Evolutionary conservation across 164 flowering plant genomes (phyloP), one percentile per base, ranked within the genome.

Genomic region (Houttuynia cordata): DNA sequence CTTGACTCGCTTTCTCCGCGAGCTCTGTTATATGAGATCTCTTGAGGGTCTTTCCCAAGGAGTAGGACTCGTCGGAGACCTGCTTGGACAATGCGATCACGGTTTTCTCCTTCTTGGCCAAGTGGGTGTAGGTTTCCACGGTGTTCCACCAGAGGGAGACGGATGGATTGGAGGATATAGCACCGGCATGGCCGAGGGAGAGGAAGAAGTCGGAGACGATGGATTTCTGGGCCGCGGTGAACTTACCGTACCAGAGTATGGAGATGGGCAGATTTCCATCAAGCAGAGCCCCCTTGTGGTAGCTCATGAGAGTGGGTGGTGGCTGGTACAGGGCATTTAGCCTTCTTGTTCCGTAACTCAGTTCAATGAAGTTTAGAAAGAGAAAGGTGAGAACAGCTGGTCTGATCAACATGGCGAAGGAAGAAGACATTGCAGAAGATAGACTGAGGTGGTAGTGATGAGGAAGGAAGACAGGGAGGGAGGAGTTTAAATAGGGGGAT

Each of bases 251-350:
- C 81, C 81, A 81, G 8, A 77, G 51, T 51, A 81, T 51, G 17
- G 70, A 64, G 6, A 81, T 65, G 1, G 71, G 67, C 47, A 79
- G 61, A 24, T 79, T 40, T 49, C 83, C 85, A 51, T 69, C 64
- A 59, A 81, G 79, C n/a, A 81, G 57, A 7, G 58, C 59, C 7
- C 85, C 85, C 0, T 69, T 72, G 57, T 81, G 83, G 76, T 79
- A 79, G 12, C 62, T 61, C 9, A 80, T 30, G 50, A 74, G 39
- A 58, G 66, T 62, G n/a, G 78, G 67, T 24, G 79, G 78, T 14
- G 77, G 75, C 53, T 72, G 62, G 51, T 67, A 73, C 62, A 12
- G 62, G n/a, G n/a, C n/a, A n/a, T n/a, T 58, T 10, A 74, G 74
- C 73, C 71, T 70, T 61, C 81, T 63, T 24, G 54, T 21, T 10